phyloP scores from a whole-genome alignment of 2,329 filamentous ascomycete genomes.

The Nectriaceae sp. region DNA sequence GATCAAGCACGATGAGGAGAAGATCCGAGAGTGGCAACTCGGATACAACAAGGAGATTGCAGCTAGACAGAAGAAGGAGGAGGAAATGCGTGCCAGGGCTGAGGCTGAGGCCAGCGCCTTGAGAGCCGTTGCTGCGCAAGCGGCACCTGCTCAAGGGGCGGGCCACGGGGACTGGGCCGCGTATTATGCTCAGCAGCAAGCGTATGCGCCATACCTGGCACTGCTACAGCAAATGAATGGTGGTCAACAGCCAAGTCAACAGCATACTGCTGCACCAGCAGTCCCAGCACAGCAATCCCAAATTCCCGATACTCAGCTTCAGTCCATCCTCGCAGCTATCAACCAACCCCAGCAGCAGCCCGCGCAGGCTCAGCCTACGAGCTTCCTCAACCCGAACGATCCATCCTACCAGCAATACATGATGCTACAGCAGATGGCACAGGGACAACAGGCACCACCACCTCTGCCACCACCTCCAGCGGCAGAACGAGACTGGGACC shows the following conservation, averaged over 20 bases:
- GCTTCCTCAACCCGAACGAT: conserved; percentile 40
- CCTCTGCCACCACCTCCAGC: conserved; percentile 22
- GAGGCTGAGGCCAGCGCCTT: conserved; percentile 36
- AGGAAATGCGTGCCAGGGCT: conserved; percentile 38
- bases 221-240: conserved; percentile 42
- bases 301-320: conserved; percentile 41
- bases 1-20: conserved; percentile 48
- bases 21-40: conserved; percentile 54
- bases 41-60: conserved; percentile 46
- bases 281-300: conserved; percentile 24
- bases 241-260: conserved; percentile 28
- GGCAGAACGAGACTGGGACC: conserved; percentile 37
- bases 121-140: conserved; percentile 21
- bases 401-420: conserved; percentile 42
- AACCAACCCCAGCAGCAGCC: conserved; percentile 36
- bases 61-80: conserved; percentile 40
- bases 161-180: conserved; percentile 39
- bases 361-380: conserved; percentile 19
- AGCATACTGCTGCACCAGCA: conserved; percentile 20
- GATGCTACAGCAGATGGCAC: conserved; percentile 41
- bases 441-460: conserved; percentile 32
- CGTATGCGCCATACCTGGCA: conserved; percentile 45
- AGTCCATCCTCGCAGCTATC: conserved; percentile 47
- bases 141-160: conserved; percentile 22
- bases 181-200: conserved; percentile 44